Evolutionary conservation across 1,139 yeast genomes (phyloP).

Genomic region (Diutina pseudorugosa): DNA sequence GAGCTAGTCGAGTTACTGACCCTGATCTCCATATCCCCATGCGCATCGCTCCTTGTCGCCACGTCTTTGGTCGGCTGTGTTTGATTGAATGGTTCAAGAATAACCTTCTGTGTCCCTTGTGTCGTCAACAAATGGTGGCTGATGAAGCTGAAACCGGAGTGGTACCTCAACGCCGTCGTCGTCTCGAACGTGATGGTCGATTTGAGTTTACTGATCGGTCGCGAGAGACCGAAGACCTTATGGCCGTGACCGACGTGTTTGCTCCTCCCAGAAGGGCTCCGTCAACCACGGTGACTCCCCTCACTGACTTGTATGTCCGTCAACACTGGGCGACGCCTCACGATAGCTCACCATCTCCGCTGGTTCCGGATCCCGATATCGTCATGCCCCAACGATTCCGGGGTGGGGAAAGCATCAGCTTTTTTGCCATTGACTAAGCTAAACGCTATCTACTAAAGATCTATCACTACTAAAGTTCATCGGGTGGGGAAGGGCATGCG

Average conservation of each 20-base stretch:
- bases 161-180: background rate
- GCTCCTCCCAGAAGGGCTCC: constrained; percentile 26
- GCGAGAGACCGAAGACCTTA: background rate
- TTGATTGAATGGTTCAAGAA: constrained; percentile 31
- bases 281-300: constrained; percentile 27
- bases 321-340: constrained; percentile 25
- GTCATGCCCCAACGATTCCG: background rate
- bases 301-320: constrained; percentile 28
- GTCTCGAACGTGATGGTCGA: background rate
- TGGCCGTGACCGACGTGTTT: constrained; percentile 25
- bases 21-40: constrained; percentile 25
- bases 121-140: constrained; percentile 29
- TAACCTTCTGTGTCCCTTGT: constrained; percentile 33
- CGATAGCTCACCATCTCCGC: constrained; percentile 4
- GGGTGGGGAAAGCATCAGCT: background rate
- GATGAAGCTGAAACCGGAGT: background rate
- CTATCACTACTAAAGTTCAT: constrained; percentile 4
- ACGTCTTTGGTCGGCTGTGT: constrained; percentile 30
- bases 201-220: background rate
- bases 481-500: constrained; percentile 54
- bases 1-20: constrained; percentile 8
- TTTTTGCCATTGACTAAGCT: background rate
- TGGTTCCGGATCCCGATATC: constrained; percentile 7
- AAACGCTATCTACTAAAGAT: background rate
- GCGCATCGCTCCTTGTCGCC: constrained; percentile 32